Percentiles rank a stretch among this genome's conserved stretches.
These are phyloP conservation scores for Blumeria graminis DNA, from an alignment of 2,329 filamentous ascomycete species.

Conservation along the genomic window DNA sequence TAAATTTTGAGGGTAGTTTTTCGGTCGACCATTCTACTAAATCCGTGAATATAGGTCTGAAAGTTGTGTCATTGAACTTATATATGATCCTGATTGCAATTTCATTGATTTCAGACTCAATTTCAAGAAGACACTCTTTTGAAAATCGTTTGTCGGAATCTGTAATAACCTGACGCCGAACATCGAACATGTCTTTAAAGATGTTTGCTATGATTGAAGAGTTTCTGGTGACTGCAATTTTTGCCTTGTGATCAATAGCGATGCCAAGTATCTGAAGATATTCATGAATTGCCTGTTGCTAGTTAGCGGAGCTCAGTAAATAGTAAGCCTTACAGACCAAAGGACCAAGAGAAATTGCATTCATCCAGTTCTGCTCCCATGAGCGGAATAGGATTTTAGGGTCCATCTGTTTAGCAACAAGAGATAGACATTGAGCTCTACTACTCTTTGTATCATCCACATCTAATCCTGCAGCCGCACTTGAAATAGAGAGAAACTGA, in stretches of 20 bases:
- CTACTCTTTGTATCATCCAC: constrained; percentile 37
- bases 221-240: constrained; percentile 56
- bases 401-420: constrained; percentile 56
- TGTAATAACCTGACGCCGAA: constrained; percentile 31
- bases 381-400: constrained; percentile 52
- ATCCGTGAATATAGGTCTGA: constrained; percentile 72
- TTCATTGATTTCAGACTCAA: constrained; percentile 43
- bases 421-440: constrained; percentile 42
- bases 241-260: constrained; percentile 54
- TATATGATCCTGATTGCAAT: constrained; percentile 74
- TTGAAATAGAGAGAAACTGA: constrained; percentile 46
- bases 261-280: constrained; percentile 44
- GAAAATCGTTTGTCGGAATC: constrained; percentile 20
- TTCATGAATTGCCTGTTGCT: constrained; percentile 35
- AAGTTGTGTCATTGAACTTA: constrained; percentile 84
- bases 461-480: constrained; percentile 39
- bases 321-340: constrained; percentile 23
- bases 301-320: constrained; percentile 6
- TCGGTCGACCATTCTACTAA: constrained; percentile 59
- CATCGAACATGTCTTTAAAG: constrained; percentile 34
- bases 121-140: constrained; percentile 25
- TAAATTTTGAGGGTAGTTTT: constrained; percentile 36
- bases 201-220: constrained; percentile 42
- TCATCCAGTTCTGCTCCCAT: constrained; percentile 46
- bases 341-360: constrained; percentile 36